Base-by-base conservation (phyloP, 768 basidiomycete genomes). In the Porphyrellus cyaneotinctus region DNA sequence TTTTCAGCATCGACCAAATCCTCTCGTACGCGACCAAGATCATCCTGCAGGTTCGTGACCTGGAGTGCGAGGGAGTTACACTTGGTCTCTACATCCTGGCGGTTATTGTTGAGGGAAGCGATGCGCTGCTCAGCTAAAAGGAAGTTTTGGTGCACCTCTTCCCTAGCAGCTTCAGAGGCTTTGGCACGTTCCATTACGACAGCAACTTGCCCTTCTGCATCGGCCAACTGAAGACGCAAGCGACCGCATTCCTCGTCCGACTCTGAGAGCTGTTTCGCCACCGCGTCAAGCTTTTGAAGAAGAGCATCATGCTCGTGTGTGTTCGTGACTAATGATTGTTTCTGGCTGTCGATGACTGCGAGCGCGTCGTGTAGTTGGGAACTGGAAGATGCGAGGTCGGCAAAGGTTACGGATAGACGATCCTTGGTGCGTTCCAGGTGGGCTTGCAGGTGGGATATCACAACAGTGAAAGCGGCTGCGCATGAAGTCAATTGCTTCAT, bases 1-100 rank as follows among this genome's bases (percentile, higher is more conserved):
- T 64, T 71, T 67, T 88, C 84, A 1, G 80, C 79, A 22, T 78
- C 76, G 2, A 65, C 65, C 3, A 88, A 70, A 38, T 85, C 83
- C 22, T 77, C 69, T 53, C 81, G 81, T 8, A 75, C 78, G 26
- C 58, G 59, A 8, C 72, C 65, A 14, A 89, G 72, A 55, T 90
- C 88, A 32, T 72, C 66, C 43, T 78, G 75, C n/a, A 88, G 67
- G 51, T 88, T 86, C 4, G 77, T 74, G 31, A 85, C 69, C 62
- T 86, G 83, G 12, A 87, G 75, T n/a, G 72, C 69, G 18, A 89
- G 75, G 2, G 85, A 81, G 57, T 85, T 77, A 23, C 87, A 82
- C 59, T 87, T 79, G 0, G 84, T 79, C 60, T 87, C 85, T 36
- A 80, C 70, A 36, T 79, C 74, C 41, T 84, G 79, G 14, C 82